A percentile compares a stretch with the other conserved stretches of the same genome.
Evolutionary conservation across 768 basidiomycete genomes (phyloP).

Genomic region (Collybiopsis confluens): DNA sequence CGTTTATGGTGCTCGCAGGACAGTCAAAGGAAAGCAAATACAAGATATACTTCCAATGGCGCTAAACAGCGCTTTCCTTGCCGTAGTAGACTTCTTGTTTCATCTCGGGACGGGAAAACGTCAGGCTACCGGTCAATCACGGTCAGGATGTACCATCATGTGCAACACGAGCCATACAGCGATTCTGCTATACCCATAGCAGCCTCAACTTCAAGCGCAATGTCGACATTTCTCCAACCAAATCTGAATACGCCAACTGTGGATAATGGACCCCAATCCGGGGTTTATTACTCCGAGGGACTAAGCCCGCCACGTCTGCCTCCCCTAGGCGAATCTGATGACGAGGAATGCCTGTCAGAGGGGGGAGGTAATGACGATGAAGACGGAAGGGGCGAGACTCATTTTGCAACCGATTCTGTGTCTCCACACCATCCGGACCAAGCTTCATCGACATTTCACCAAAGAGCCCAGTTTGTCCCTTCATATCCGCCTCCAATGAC

Average conservation of each 20-base stretch:
- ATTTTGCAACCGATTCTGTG: no score
- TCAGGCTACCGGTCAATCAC: slow-evolving; percentile 3
- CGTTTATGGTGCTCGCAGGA: slow-evolving; percentile 51
- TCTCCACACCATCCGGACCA: no score
- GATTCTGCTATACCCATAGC: slow-evolving; percentile 29
- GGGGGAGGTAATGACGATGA: no score
- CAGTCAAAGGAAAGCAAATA: slow-evolving; percentile 30
- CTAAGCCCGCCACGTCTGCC: no score
- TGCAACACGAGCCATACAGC: slow-evolving; percentile 39
- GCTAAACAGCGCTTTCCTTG: slow-evolving; percentile 41
- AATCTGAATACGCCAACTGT: slow-evolving; percentile 11
- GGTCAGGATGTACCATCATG: slow-evolving; percentile 34
- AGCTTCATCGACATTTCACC: no score
- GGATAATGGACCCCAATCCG: no score
- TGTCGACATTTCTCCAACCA: slow-evolving; percentile 13
- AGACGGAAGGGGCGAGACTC: no score
- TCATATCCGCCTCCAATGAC: neutral
- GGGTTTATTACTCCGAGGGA: no score
- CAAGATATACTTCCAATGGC: slow-evolving; percentile 28
- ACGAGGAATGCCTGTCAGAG: no score
- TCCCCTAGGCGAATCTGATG: no score
- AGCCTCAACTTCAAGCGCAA: slow-evolving; percentile 25
- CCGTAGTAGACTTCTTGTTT: slow-evolving; percentile 40
- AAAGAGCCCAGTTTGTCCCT: no score
- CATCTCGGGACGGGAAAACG: slow-evolving; percentile 30